phyloP scores from a whole-genome alignment of 495 filamentous ascomycete genomes.

The Margaritispora aquatica region DNA sequence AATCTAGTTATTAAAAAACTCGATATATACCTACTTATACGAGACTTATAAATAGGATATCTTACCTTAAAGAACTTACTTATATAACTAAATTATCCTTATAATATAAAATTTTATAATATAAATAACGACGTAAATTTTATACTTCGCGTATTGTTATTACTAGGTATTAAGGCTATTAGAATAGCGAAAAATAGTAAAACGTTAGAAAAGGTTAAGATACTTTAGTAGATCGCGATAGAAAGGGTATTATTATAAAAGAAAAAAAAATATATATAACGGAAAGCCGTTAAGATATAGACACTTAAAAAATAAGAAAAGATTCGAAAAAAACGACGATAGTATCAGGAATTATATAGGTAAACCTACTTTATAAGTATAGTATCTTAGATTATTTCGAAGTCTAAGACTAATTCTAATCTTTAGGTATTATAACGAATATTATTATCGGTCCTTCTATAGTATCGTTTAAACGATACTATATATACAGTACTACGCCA shows the following conservation, averaged over 20 bases:
- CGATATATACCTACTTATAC: neutral
- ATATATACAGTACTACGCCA: too few species aligned
- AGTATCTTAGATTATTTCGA: neutral
- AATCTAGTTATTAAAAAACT: neutral
- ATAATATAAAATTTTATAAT: neutral
- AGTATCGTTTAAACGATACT: too few species aligned
- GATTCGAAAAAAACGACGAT: neutral
- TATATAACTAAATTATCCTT: neutral
- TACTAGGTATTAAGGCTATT: neutral
- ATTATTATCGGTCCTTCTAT: too few species aligned
- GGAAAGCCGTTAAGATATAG: neutral
- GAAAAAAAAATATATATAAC: neutral
- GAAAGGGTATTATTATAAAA: neutral
- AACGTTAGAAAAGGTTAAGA: neutral
- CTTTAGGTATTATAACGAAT: too few species aligned
- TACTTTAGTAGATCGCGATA: neutral
- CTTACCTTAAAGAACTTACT: neutral
- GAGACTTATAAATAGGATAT: neutral
- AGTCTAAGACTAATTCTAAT: neutral
- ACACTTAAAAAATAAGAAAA: neutral
- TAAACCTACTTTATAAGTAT: too few species aligned
- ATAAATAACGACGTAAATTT: neutral
- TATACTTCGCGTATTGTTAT: neutral
- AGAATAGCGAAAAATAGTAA: neutral
- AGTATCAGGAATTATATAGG: neutral